phyloP scores from a whole-genome alignment of 805 yeast species.

The Suhomyces sp. region DNA sequence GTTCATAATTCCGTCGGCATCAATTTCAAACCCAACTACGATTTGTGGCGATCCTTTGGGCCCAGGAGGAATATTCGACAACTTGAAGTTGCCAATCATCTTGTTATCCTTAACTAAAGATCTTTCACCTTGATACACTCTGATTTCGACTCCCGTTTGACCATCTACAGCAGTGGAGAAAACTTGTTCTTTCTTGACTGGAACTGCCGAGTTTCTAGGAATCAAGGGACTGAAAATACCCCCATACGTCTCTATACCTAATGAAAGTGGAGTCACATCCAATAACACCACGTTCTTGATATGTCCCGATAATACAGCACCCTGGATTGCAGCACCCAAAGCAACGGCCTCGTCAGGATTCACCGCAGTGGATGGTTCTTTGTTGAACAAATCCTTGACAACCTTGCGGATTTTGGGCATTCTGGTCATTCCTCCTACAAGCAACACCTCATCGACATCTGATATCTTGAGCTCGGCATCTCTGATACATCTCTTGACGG shows the following conservation, averaged over 20 bases:
- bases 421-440: conserved; percentile 89
- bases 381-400: conserved; percentile 58
- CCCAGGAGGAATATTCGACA: conserved; percentile 69
- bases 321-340: conserved; percentile 30
- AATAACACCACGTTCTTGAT: conserved; percentile 24
- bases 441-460: conserved; percentile 69
- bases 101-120: conserved; percentile 75
- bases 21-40: conserved; percentile 72
- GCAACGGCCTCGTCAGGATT: conserved; percentile 63
- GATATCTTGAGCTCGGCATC: conserved; percentile 67
- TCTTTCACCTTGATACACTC: conserved; percentile 80
- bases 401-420: conserved; percentile 75
- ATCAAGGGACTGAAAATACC: conserved; percentile 79
- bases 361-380: conserved; percentile 66
- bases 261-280: conserved; percentile 26
- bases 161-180: conserved; percentile 83
- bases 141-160: conserved; percentile 78
- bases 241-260: conserved; percentile 80
- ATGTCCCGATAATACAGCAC: conserved; percentile 26
- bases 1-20: conserved; percentile 72
- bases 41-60: conserved; percentile 82
- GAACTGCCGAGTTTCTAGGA: conserved; percentile 74
- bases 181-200: conserved; percentile 68
- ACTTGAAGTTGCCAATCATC: conserved; percentile 68
- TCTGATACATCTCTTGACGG: conserved; percentile 68